phyloP scores from a whole-genome alignment of 2,329 filamentous ascomycete genomes.

The Acrocalymma vagum region DNA sequence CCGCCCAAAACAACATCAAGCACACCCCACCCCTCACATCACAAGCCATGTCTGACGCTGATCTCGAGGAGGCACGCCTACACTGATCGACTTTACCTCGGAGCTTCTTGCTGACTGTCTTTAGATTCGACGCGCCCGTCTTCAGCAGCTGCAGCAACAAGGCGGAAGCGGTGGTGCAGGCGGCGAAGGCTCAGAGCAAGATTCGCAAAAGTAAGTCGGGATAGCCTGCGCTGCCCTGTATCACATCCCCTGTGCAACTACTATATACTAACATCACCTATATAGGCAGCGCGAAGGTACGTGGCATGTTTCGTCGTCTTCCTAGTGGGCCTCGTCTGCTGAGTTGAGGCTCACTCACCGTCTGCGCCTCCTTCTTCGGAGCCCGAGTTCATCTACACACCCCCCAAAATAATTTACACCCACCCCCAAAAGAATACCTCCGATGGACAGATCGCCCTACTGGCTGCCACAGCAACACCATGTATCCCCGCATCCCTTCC shows the following conservation, averaged over 20 bases:
- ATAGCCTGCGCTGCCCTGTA: no score
- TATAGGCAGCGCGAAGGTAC: slow-evolving; percentile 59
- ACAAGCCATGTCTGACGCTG: slow-evolving; percentile 67
- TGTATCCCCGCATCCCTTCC: no score
- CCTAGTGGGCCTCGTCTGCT: no score
- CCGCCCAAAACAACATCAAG: background rate
- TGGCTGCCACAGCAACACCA: no score
- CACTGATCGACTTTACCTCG: slow-evolving; percentile 13
- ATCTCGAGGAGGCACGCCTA: slow-evolving; percentile 66
- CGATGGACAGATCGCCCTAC: no score
- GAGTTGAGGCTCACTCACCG: no score
- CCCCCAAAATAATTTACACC: slow-evolving; percentile 22
- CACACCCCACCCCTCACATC: background rate
- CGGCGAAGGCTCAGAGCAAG: slow-evolving; percentile 62
- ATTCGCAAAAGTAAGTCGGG: slow-evolving; percentile 63
- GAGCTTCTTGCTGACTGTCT: slow-evolving; percentile 1
- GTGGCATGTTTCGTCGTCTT: background rate
- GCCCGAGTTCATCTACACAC: slow-evolving; percentile 1
- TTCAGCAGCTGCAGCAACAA: slow-evolving; percentile 88
- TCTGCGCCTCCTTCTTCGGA: slow-evolving; percentile 26
- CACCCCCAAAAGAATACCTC: no score
- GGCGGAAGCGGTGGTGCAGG: slow-evolving; percentile 63
- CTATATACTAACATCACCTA: slow-evolving; percentile 8
- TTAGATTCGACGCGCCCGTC: slow-evolving; percentile 88
- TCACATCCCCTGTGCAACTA: background rate